Base-by-base conservation (phyloP, 129 eudicot species). In the Tanacetum coccineum region DNA sequence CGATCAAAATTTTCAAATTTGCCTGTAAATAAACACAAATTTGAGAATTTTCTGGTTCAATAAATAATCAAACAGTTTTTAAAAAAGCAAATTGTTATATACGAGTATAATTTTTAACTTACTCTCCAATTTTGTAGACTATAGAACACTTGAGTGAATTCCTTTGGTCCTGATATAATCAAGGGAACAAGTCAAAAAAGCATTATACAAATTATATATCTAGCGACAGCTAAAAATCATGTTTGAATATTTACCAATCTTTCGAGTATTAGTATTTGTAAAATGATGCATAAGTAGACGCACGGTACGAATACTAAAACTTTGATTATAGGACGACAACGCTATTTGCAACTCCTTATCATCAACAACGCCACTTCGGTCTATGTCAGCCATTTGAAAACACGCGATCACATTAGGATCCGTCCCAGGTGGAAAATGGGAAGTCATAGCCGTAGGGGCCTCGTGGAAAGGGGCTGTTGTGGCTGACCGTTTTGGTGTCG, bases 61-160 rank as follows among this genome's bases (percentile, higher is more conserved):
- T 3, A n/a, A n/a, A 40, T 63, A 20, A 17, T 63, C 4, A 62
- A 18, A 9, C 1, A 1, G 57, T 1, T 6, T 9, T n/a, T 15
- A 25, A 13, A 13, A 59, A 26, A 26, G 10, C 30, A 55, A 0
- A 10, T 55, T 20, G 28, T 18, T 10, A 15, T 15, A 52, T 55
- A 9, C n/a, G n/a, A n/a, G n/a, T 22, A 22, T 22, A 22, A 8
- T 1, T 64, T 22, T 13, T 21, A 52, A 73, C 83, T 50, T 72
- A 83, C 96, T 95, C 88, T 91, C 95, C 93, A 91, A 72, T 57
- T 78, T 75, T 91, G 95, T 53, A 91, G 94, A 74, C 96, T 78
- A 75, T 85, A 83, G 40, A 76, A 85, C 53, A 87, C 78, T 52
- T 79, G 64, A 70, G 83, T 81, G 74, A 87, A 91, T 58, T 91